Conservation (phyloP, 163 green algal species). For the Chlorella variabilis region DNA sequence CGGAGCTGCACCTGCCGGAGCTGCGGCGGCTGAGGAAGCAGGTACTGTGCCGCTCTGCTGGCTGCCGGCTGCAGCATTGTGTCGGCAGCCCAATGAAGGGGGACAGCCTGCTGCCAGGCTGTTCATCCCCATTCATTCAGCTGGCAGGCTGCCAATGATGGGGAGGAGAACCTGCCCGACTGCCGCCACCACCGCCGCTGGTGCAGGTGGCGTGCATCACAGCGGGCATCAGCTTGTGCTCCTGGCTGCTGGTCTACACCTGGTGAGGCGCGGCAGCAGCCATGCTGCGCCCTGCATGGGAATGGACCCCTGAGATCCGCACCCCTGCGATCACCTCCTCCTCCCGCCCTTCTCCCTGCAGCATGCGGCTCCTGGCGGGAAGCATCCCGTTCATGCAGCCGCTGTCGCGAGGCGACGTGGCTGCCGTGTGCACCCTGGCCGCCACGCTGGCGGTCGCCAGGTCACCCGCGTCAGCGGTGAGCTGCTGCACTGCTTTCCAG, state of each 20-base stretch:
- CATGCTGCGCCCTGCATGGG: too few relatives aligned
- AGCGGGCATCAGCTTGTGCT: slow-evolving; percentile 35
- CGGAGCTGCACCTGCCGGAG: slow-evolving; percentile 78
- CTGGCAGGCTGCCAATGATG: neutral
- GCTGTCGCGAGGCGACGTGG: slow-evolving; percentile 42
- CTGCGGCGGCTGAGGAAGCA: slow-evolving; percentile 60
- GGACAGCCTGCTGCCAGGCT: too few relatives aligned
- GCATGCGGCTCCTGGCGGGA: neutral
- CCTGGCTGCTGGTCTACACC: slow-evolving; percentile 49
- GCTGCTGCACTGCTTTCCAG: neutral
- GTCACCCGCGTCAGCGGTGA: slow-evolving; percentile 85
- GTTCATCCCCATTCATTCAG: too few relatives aligned
- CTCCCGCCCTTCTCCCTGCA: neutral
- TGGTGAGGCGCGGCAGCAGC: neutral
- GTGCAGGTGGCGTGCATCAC: slow-evolving; percentile 49
- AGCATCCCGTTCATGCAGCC: slow-evolving; percentile 25
- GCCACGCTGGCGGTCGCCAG: slow-evolving; percentile 85
- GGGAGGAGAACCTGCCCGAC: neutral
- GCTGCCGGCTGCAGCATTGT: too few relatives aligned
- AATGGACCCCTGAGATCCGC: too few relatives aligned
- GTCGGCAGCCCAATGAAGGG: too few relatives aligned
- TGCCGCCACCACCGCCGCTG: neutral
- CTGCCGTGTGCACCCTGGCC: slow-evolving; percentile 68
- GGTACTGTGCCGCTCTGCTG: slow-evolving; percentile 41
- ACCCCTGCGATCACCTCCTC: too few relatives aligned